phyloP scores from a whole-genome alignment of 768 basidiomycete genomes.

The Podaxis sp. region DNA sequence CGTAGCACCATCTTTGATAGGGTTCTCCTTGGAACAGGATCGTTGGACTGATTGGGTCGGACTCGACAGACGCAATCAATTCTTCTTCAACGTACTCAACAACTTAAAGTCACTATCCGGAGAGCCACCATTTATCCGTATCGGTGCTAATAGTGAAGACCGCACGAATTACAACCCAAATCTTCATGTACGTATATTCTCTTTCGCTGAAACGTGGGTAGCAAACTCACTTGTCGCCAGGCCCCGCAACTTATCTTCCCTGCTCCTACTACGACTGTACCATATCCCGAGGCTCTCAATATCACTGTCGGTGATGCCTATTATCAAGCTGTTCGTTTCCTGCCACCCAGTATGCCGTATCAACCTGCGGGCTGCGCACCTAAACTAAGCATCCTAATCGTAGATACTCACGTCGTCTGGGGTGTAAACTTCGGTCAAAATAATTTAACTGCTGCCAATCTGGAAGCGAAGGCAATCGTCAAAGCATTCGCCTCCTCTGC shows the following conservation, averaged over 20 bases:
- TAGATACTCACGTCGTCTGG: constrained; percentile 64
- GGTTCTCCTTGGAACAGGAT: constrained; percentile 71
- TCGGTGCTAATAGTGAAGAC: constrained; percentile 58
- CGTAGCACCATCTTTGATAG: constrained; percentile 48
- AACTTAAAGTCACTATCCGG: constrained; percentile 55
- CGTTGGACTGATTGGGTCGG: constrained; percentile 71
- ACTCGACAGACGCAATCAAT: constrained; percentile 47
- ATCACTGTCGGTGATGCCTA: constrained; percentile 58
- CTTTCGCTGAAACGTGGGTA: neutral
- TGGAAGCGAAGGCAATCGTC: constrained; percentile 46
- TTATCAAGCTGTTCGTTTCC: constrained; percentile 49
- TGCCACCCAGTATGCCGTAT: constrained; percentile 42
- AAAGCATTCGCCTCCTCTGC: constrained; percentile 44
- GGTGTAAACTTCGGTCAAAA: constrained; percentile 61
- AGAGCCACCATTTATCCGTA: constrained; percentile 52
- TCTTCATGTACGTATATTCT: constrained; percentile 36
- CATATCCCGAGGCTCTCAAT: constrained; percentile 67
- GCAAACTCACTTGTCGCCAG: neutral
- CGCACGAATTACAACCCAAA: constrained; percentile 53
- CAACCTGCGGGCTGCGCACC: neutral
- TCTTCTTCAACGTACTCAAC: constrained; percentile 58
- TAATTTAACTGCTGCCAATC: constrained; percentile 48
- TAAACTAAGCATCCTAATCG: neutral
- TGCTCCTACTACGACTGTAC: constrained; percentile 41
- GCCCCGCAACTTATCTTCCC: constrained; percentile 47